phyloP scores from a whole-genome alignment of 805 yeast species.

The Debaryomyces tyrocola region DNA sequence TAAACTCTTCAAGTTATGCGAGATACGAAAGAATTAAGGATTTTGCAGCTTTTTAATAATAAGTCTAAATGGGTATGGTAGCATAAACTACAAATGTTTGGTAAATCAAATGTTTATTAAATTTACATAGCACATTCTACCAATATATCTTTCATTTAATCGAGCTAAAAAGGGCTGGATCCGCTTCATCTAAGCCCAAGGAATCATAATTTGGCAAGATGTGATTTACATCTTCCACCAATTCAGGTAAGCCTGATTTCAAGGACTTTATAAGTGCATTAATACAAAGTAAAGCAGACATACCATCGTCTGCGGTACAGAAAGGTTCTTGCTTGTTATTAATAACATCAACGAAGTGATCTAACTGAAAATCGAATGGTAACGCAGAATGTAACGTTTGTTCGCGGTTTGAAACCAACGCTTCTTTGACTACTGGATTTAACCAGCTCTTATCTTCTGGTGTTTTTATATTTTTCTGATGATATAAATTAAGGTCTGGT shows the following conservation, averaged over 20 bases:
- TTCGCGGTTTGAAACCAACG: slow-evolving; percentile 11
- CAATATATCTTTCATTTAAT: too few relatives aligned
- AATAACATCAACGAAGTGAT: slow-evolving; percentile 37
- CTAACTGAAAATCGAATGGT: slow-evolving; percentile 40
- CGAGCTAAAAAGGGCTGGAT: not conserved
- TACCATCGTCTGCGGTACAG: slow-evolving; percentile 39
- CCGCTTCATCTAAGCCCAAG: slow-evolving; percentile 8
- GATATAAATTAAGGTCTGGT: slow-evolving; percentile 36
- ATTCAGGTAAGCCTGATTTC: slow-evolving; percentile 33
- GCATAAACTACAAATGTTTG: too few relatives aligned
- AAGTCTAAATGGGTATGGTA: too few relatives aligned
- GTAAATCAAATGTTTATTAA: too few relatives aligned
- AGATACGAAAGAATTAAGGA: too few relatives aligned
- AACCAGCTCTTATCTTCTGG: slow-evolving; percentile 23
- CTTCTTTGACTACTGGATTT: slow-evolving; percentile 16
- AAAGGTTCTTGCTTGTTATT: slow-evolving; percentile 25
- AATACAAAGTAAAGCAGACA: slow-evolving; percentile 35
- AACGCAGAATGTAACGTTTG: slow-evolving; percentile 11
- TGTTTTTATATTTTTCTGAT: slow-evolving; percentile 16
- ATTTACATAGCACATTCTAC: too few relatives aligned
- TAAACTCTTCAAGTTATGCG: too few relatives aligned
- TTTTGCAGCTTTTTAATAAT: too few relatives aligned
- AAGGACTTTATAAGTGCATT: slow-evolving; percentile 35
- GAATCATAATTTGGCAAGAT: slow-evolving; percentile 19
- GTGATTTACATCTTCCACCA: slow-evolving; percentile 23